phyloP scores from a whole-genome alignment of 169 alveolate genomes.

The Plasmodium sp. region DNA sequence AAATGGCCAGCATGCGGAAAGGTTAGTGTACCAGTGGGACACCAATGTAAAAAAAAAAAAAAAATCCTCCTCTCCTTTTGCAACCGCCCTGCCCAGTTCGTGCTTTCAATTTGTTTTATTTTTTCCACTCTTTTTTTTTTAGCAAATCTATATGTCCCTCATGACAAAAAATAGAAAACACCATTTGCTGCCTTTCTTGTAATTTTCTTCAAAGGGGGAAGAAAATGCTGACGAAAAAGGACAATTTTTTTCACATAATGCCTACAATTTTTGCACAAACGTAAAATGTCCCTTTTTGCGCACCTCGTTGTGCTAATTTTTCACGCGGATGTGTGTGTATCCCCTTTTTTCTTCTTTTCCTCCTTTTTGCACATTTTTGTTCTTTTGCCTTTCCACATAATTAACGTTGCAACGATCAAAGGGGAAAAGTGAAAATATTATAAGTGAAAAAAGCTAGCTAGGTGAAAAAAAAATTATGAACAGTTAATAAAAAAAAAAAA shows the following conservation, averaged over 20 bases:
- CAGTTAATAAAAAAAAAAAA: background rate
- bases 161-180: background rate
- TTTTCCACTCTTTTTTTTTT: background rate
- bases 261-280: background rate
- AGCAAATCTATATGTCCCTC: background rate
- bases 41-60: background rate
- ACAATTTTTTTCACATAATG: background rate
- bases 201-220: background rate
- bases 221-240: background rate
- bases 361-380: background rate
- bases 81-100: background rate
- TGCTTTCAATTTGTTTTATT: background rate
- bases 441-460: background rate
- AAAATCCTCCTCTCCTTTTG: background rate
- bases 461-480: background rate
- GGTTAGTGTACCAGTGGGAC: background rate
- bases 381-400: background rate
- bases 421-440: background rate
- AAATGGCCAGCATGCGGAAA: background rate
- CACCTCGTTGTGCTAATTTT: background rate
- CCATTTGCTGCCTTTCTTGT: background rate
- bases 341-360: conserved; percentile 3
- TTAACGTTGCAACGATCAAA: background rate
- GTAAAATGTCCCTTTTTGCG: background rate
- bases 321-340: conserved; percentile 5